These are phyloP conservation scores for Fusarium sp. DNA, from an alignment of 2,329 filamentous ascomycete species.

Conservation along the genomic window DNA sequence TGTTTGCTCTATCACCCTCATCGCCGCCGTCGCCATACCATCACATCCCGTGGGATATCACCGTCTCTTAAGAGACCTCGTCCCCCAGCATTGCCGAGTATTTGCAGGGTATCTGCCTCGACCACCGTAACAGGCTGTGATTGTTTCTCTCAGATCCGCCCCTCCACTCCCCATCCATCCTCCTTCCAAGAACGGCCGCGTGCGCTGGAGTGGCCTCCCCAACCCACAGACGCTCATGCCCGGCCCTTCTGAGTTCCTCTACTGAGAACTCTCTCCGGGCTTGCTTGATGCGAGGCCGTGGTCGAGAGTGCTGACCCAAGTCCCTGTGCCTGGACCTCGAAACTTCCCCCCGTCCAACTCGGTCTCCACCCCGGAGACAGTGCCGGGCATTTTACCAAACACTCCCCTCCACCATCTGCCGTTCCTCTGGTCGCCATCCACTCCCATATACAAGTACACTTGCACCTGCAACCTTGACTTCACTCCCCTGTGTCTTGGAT, in stretches of 20 bases:
- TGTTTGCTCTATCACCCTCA: constrained; percentile 6
- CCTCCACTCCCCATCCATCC: constrained; percentile 49
- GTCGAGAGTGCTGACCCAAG: constrained; percentile 45
- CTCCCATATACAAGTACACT: constrained; percentile 62
- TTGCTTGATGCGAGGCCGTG: constrained; percentile 42
- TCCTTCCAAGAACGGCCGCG: constrained; percentile 64
- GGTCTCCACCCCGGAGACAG: constrained; percentile 59
- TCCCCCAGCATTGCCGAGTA: constrained; percentile 36
- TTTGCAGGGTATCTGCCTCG: constrained; percentile 39
- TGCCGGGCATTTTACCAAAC: constrained; percentile 63
- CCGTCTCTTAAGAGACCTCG: constrained; percentile 33
- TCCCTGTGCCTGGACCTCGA: constrained; percentile 54
- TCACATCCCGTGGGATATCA: constrained; percentile 29
- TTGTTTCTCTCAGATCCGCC: constrained; percentile 43
- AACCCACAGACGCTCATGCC: constrained; percentile 43
- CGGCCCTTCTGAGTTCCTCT: constrained; percentile 40
- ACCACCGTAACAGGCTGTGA: constrained; percentile 41
- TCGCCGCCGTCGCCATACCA: background rate
- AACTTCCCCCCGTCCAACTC: constrained; percentile 49
- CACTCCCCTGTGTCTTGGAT: constrained; percentile 37
- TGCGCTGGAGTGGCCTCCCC: constrained; percentile 51
- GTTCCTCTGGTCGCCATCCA: constrained; percentile 53
- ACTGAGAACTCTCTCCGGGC: constrained; percentile 47
- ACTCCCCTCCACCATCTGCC: constrained; percentile 62
- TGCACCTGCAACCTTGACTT: constrained; percentile 55